phyloP scores from a whole-genome alignment of 2,329 filamentous ascomycete species.

The Aureobasidium zeae region DNA sequence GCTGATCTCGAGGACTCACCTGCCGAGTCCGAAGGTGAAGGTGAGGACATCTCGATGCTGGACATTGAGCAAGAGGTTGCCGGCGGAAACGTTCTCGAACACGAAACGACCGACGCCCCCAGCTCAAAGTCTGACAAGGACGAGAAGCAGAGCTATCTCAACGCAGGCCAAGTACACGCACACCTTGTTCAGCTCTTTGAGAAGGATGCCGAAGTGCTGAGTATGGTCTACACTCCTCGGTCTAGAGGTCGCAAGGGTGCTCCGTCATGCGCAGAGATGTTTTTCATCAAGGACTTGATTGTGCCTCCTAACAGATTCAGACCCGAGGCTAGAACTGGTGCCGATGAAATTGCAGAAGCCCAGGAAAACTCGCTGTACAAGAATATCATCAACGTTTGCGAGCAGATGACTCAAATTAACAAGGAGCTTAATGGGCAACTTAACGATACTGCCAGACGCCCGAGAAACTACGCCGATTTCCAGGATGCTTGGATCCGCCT shows the following conservation, averaged over 20 bases:
- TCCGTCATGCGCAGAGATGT: slow-evolving; percentile 72
- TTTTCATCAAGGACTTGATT: slow-evolving; percentile 78
- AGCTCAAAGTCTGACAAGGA: slow-evolving; percentile 26
- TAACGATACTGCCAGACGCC: slow-evolving; percentile 37
- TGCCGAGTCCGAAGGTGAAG: slow-evolving; percentile 29
- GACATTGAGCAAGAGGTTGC: slow-evolving; percentile 35
- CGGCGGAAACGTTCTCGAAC: slow-evolving; percentile 46
- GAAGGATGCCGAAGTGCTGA: slow-evolving; percentile 74
- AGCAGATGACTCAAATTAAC: slow-evolving; percentile 64
- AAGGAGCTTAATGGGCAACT: slow-evolving; percentile 52
- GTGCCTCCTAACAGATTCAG: slow-evolving; percentile 90
- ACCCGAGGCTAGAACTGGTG: slow-evolving; percentile 73
- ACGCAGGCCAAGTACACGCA: slow-evolving; percentile 72
- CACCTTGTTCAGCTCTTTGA: slow-evolving; percentile 72
- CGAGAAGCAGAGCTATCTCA: slow-evolving; percentile 61
- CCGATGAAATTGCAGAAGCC: slow-evolving; percentile 74
- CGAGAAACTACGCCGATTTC: slow-evolving; percentile 62
- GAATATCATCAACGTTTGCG: slow-evolving; percentile 66
- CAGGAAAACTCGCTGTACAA: slow-evolving; percentile 85
- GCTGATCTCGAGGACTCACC: slow-evolving; percentile 53
- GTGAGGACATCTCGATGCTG: slow-evolving; percentile 26
- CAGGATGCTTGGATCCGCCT: slow-evolving; percentile 74
- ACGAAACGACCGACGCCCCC: slow-evolving; percentile 31
- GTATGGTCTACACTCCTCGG: slow-evolving; percentile 75
- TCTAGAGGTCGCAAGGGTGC: slow-evolving; percentile 47